Evolutionary conservation across 495 filamentous ascomycete species (phyloP), one percentile per base, ranked within the genome.

Genomic region (Niebla homalea): DNA sequence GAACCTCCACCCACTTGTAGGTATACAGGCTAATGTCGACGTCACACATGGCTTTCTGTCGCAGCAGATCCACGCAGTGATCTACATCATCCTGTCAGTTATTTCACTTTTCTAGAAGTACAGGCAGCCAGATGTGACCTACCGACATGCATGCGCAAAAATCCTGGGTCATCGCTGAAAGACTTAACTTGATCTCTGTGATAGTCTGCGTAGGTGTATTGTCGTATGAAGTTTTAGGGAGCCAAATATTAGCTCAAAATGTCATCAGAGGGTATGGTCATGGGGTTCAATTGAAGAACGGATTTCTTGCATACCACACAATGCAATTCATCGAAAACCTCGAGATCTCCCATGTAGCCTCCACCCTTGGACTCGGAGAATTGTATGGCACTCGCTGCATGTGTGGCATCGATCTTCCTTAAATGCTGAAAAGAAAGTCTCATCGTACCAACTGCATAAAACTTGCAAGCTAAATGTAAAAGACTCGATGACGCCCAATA

Each of bases 241-340:
- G 22, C 35, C n/a, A 49, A 14, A 40, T 22, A 14, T 38, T 16
- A 39, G 4, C 12, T 10, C 26, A 32, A 16, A 14, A 39, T 21
- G 1, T 14, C n/a, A 11, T 35, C 19, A 43, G 38, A 19, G 6
- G 8, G 10, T 22, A 14, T 1, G 22, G 15, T 3, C 3, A 10
- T 37, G 11, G 5, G 3, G 25, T 26, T 26, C 25, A 19, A 14
- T 19, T 11, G 7, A 19, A 2, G 21, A 15, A n/a, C n/a, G n/a
- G n/a, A 37, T 39, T 4, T 21, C 21, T 35, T 10, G 22, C 29
- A 15, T 48, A 50, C 48, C n/a, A 62, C 48, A 22, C 59, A 62
- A 42, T 62, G 59, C 12, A 62, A 29, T 26, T 51, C 51, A 41
- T 62, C 57, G 18, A 60, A 38, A 16, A 49, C 57, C 43, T 62